Evolutionary conservation across 2,329 filamentous ascomycete species (phyloP).

Genomic region (Penicillium nordicum): DNA sequence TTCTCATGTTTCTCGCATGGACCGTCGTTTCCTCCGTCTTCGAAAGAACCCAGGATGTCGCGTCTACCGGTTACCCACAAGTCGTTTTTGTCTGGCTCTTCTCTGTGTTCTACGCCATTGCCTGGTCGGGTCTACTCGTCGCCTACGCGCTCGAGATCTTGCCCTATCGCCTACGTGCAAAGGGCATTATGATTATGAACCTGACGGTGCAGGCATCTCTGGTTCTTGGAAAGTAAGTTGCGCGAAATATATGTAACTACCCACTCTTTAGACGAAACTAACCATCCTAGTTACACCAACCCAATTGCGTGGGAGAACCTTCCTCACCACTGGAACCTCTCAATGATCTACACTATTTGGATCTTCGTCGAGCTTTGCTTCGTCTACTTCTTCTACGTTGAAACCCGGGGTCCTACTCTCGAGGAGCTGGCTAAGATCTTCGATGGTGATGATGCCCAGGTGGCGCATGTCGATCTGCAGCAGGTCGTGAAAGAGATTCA

Average conservation of each 20-base stretch:
- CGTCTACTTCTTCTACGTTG: slow-evolving; percentile 45
- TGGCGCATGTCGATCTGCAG: slow-evolving; percentile 52
- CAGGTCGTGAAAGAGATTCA: slow-evolving; percentile 35
- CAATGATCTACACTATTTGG: slow-evolving; percentile 30
- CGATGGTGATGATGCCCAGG: slow-evolving; percentile 57
- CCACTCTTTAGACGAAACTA: neutral
- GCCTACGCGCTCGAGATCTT: slow-evolving; percentile 31
- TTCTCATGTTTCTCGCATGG: slow-evolving; percentile 52
- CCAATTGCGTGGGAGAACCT: slow-evolving; percentile 24
- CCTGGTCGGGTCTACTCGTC: slow-evolving; percentile 27
- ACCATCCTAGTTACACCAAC: slow-evolving; percentile 22
- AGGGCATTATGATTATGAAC: slow-evolving; percentile 40
- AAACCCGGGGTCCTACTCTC: slow-evolving; percentile 68
- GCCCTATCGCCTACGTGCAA: slow-evolving; percentile 39
- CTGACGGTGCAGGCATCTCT: slow-evolving; percentile 56
- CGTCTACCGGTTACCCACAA: slow-evolving; percentile 16
- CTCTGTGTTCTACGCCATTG: slow-evolving; percentile 31
- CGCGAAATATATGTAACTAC: too few species aligned
- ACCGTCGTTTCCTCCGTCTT: slow-evolving; percentile 48
- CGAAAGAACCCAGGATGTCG: slow-evolving; percentile 34
- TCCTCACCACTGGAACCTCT: slow-evolving; percentile 24
- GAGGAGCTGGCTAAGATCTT: slow-evolving; percentile 70
- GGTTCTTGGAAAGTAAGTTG: slow-evolving; percentile 56
- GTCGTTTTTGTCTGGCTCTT: slow-evolving; percentile 27
- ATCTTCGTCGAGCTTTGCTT: slow-evolving; percentile 33